Conservation (phyloP, 2,329 filamentous ascomycete genomes). For the Arthrocladium fulminans region DNA sequence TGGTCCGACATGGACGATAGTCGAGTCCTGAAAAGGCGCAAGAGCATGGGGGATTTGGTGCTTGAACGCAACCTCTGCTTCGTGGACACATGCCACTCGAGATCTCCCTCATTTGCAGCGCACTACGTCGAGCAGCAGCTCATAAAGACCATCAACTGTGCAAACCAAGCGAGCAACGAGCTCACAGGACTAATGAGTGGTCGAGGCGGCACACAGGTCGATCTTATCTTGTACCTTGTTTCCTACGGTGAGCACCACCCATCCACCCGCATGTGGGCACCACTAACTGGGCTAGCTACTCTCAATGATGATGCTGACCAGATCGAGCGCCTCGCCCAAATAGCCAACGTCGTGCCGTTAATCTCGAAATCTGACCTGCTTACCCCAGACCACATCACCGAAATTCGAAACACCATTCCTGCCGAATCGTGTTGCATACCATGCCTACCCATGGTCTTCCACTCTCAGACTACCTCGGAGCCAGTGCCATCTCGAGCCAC, state of each 20-base stretch:
- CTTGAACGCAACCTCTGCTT: slow-evolving; percentile 91
- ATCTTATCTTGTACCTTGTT: slow-evolving; percentile 76
- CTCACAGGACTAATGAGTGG: slow-evolving; percentile 69
- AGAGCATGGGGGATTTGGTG: slow-evolving; percentile 65
- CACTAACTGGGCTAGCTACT: slow-evolving; percentile 37
- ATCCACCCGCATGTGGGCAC: slow-evolving; percentile 11
- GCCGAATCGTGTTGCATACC: slow-evolving; percentile 11
- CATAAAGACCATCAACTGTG: slow-evolving; percentile 52
- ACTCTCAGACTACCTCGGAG: not conserved
- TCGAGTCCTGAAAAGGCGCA: slow-evolving; percentile 51
- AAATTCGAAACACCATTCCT: slow-evolving; percentile 51
- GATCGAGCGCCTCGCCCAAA: slow-evolving; percentile 57
- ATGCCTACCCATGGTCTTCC: slow-evolving; percentile 13
- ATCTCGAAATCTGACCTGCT: slow-evolving; percentile 69
- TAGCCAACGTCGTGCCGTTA: slow-evolving; percentile 79
- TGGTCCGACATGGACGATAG: slow-evolving; percentile 71
- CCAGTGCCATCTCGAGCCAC: not conserved
- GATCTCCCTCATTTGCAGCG: slow-evolving; percentile 46
- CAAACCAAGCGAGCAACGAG: slow-evolving; percentile 61
- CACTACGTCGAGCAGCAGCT: slow-evolving; percentile 67
- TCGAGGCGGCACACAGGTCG: slow-evolving; percentile 73
- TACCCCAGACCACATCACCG: slow-evolving; percentile 46
- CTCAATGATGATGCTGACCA: slow-evolving; percentile 60
- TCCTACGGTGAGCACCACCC: slow-evolving; percentile 52
- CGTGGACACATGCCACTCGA: slow-evolving; percentile 63